Evolutionary conservation across 139 green algal species (phyloP).

Genomic region (Chlamydomonas asymmetrica): DNA sequence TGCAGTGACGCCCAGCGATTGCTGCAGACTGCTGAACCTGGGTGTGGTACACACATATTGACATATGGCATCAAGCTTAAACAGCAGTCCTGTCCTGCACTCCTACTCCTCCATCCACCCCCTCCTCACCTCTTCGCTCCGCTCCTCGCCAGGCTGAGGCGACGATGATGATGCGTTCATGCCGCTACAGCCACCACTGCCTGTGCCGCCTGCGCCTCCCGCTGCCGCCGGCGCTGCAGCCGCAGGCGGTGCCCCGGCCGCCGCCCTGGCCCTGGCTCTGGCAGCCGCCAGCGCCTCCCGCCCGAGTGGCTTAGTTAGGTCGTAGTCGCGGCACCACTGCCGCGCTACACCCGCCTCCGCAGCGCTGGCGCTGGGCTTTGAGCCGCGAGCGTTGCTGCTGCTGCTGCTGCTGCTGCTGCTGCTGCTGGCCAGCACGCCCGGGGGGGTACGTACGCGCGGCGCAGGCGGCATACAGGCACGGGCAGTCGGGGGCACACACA

Average conservation of each 20-base stretch:
- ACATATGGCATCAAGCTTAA: too few relatives aligned
- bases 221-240: slow-evolving; percentile 1
- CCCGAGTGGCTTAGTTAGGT: slow-evolving; percentile 48
- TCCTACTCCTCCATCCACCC: neutral
- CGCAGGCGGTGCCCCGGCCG: slow-evolving; percentile 31
- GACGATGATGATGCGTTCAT: neutral
- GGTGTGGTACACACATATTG: too few relatives aligned
- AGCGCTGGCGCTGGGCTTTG: neutral
- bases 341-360: slow-evolving; percentile 42
- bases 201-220: neutral
- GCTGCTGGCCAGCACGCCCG: neutral
- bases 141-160: neutral
- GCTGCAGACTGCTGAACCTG: too few relatives aligned
- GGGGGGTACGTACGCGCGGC: neutral
- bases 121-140: too few relatives aligned
- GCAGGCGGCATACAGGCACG: neutral
- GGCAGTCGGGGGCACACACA: neutral
- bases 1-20: too few relatives aligned
- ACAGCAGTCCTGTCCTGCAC: too few relatives aligned
- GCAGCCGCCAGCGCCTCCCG: slow-evolving; percentile 29
- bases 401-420: neutral
- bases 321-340: slow-evolving; percentile 77
- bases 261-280: too few relatives aligned
- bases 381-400: neutral
- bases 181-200: neutral